phyloP scores from a whole-genome alignment of 2,329 filamentous ascomycete species.

The Penicillium sp. region DNA sequence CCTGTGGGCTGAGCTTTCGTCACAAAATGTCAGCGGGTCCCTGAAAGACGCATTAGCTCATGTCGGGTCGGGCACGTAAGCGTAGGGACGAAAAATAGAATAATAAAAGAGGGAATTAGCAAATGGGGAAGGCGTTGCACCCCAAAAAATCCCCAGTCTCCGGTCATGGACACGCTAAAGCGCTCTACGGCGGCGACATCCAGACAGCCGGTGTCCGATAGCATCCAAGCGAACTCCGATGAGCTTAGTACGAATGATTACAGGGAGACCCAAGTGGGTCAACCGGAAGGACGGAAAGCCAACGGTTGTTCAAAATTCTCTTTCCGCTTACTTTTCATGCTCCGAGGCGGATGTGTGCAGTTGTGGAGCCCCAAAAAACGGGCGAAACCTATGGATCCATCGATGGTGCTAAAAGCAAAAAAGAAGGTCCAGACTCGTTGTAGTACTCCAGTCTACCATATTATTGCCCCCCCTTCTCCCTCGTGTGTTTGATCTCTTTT shows the following conservation, averaged over 20 bases:
- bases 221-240: neutral
- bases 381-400: neutral
- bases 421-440: neutral
- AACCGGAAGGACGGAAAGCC: slow-evolving; percentile 15
- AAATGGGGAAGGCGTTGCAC: neutral
- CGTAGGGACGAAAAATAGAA: neutral
- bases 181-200: slow-evolving; percentile 1
- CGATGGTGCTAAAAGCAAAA: neutral
- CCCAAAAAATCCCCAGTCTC: slow-evolving; percentile 5
- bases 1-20: neutral
- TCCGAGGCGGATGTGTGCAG: slow-evolving; percentile 15
- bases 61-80: neutral
- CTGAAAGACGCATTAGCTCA: neutral
- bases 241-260: slow-evolving; percentile 5
- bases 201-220: neutral
- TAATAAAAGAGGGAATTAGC: neutral
- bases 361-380: slow-evolving; percentile 4
- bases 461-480: neutral
- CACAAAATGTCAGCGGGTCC: neutral
- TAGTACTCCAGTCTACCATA: neutral
- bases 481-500: neutral
- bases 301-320: slow-evolving; percentile 14
- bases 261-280: slow-evolving; percentile 10
- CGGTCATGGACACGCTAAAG: slow-evolving; percentile 1
- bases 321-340: too few relatives aligned